These are phyloP conservation scores for Canna indica DNA, from an alignment of 176 grass and related monocot genomes.

Conservation along the genomic window DNA sequence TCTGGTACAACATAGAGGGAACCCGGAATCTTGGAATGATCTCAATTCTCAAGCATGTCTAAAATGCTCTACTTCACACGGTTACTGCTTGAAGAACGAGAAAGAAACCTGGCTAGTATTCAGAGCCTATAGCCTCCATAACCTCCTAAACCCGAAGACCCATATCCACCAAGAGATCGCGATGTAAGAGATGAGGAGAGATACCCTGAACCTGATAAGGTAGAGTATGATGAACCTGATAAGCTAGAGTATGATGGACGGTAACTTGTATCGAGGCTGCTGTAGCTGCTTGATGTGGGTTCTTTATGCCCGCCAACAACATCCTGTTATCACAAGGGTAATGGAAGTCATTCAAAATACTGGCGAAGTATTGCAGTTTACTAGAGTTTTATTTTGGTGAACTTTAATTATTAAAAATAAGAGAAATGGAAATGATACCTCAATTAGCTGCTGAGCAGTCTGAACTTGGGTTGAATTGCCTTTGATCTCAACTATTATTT, in stretches of 20 bases:
- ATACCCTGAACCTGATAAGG: conserved; percentile 38
- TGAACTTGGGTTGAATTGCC: conserved; percentile 76
- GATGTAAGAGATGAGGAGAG: conserved; percentile 42
- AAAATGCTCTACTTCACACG: no score
- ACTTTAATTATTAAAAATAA: not conserved
- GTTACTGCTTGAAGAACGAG: not conserved
- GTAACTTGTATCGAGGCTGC: conserved; percentile 49
- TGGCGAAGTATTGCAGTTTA: not conserved
- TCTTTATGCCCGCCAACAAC: conserved; percentile 71
- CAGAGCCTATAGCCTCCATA: conserved; percentile 47
- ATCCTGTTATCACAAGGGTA: conserved; percentile 35
- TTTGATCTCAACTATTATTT: conserved; percentile 97
- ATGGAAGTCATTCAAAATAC: not conserved
- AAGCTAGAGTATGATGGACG: conserved; percentile 72
- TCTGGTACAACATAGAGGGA: no score
- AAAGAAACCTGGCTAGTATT: not conserved
- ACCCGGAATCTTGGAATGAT: no score
- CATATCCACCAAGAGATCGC: conserved; percentile 59
- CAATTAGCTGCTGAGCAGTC: conserved; percentile 75
- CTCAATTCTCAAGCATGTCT: no score
- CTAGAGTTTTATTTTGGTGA: not conserved
- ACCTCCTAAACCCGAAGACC: conserved; percentile 59
- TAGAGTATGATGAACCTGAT: conserved; percentile 61
- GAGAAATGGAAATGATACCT: conserved; percentile 28
- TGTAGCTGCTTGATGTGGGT: conserved; percentile 53